Conservation (phyloP, 139 green algal genomes). For the Nannochloris sp. region DNA sequence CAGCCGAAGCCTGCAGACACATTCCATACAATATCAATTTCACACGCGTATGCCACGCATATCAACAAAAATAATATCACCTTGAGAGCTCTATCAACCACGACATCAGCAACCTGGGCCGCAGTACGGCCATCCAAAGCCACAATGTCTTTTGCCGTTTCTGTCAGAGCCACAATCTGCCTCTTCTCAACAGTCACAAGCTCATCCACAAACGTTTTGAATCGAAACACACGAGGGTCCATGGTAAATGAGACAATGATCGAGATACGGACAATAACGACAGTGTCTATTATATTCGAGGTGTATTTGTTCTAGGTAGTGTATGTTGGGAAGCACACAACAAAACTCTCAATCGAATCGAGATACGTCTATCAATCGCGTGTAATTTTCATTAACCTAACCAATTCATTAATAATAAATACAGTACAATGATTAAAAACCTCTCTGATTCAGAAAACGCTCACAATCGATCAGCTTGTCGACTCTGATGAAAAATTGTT, state of each 20-base stretch:
- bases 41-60: not conserved
- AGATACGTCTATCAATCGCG: not conserved
- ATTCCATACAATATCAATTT: not conserved
- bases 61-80: constrained; percentile 5
- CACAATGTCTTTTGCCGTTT: constrained; percentile 22
- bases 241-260: not conserved
- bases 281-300: no score
- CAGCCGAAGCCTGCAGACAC: constrained; percentile 9
- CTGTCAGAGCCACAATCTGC: constrained; percentile 24
- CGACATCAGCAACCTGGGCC: constrained; percentile 10
- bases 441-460: no score
- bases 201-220: constrained; percentile 16
- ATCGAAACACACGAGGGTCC: constrained; percentile 7
- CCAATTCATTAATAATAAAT: no score
- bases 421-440: no score
- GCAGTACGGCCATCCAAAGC: constrained; percentile 8
- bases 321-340: not conserved
- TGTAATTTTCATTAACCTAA: no score
- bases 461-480: no score
- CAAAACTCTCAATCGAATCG: not conserved
- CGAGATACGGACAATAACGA: no score
- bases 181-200: constrained; percentile 23
- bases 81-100: constrained; percentile 20
- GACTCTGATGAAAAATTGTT: no score
- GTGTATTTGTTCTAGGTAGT: not conserved